These are phyloP conservation scores for Amauroascus verrucosus DNA, from an alignment of 2,329 filamentous ascomycete species.

Conservation along the genomic window DNA sequence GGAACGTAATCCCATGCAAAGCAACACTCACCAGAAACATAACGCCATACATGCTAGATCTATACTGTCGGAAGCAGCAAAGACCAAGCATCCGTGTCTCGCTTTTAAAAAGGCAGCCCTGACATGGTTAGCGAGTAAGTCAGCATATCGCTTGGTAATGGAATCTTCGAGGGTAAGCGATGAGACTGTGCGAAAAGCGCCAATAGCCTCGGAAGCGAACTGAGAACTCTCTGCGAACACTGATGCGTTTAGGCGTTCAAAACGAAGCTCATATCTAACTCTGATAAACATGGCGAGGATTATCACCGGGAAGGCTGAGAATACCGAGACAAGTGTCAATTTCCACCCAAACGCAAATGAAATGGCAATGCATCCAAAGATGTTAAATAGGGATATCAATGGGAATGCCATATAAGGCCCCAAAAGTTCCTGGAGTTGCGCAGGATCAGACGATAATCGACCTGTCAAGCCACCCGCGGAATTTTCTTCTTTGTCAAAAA, in stretches of 20 bases:
- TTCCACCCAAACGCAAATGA: constrained; percentile 69
- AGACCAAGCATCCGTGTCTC: constrained; percentile 52
- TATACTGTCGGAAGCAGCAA: constrained; percentile 59
- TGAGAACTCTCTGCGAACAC: constrained; percentile 63
- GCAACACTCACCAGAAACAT: constrained; percentile 43
- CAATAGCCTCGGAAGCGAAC: constrained; percentile 64
- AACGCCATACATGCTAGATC: constrained; percentile 54
- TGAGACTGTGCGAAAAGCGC: constrained; percentile 62
- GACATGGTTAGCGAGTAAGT: constrained; percentile 51
- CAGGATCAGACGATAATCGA: constrained; percentile 41
- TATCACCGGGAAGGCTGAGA: constrained; percentile 46
- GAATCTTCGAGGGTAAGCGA: constrained; percentile 59
- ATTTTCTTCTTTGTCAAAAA: constrained; percentile 39
- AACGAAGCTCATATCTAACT: constrained; percentile 55
- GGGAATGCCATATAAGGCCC: constrained; percentile 40
- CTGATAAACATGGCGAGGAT: constrained; percentile 42
- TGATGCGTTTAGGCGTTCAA: constrained; percentile 56
- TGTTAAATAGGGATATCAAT: constrained; percentile 54
- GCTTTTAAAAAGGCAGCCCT: constrained; percentile 51
- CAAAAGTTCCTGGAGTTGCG: constrained; percentile 42
- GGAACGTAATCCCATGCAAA: background rate
- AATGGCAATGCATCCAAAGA: constrained; percentile 55
- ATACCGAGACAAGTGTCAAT: constrained; percentile 56
- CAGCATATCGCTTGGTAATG: constrained; percentile 53
- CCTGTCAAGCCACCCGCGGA: constrained; percentile 41